A percentile compares a stretch with the other conserved stretches of the same genome.
Conservation (phyloP, 2,329 filamentous ascomycete species). For the Phyllosticta citribraziliensis region DNA sequence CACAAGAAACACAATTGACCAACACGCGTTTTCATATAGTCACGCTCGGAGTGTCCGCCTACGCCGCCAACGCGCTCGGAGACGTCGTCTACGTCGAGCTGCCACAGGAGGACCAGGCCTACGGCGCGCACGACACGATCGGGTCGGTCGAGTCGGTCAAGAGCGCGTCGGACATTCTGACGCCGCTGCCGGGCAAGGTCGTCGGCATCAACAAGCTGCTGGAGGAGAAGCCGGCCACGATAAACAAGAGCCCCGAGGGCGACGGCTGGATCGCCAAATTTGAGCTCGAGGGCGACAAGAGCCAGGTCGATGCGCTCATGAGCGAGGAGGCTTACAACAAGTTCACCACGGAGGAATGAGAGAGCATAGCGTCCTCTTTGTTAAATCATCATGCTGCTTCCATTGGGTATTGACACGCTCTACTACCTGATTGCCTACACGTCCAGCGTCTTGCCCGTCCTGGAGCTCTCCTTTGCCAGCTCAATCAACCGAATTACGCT, state of each 20-base stretch:
- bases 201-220: slow-evolving; percentile 62
- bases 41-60: slow-evolving; percentile 75
- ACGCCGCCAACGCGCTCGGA: slow-evolving; percentile 84
- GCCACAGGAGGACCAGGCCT: slow-evolving; percentile 58
- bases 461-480: slow-evolving; percentile 44
- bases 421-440: slow-evolving; percentile 5
- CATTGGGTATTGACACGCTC: not conserved
- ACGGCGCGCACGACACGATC: slow-evolving; percentile 70
- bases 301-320: slow-evolving; percentile 55
- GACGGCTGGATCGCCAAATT: slow-evolving; percentile 94
- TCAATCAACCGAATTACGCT: slow-evolving; percentile 49
- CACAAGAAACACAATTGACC: not conserved
- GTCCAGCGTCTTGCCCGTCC: slow-evolving; percentile 38
- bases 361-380: not conserved
- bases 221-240: slow-evolving; percentile 73
- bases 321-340: slow-evolving; percentile 65
- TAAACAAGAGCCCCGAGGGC: slow-evolving; percentile 84
- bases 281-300: slow-evolving; percentile 58
- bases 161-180: slow-evolving; percentile 94
- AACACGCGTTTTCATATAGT: slow-evolving; percentile 31
- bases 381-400: slow-evolving; percentile 1
- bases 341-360: slow-evolving; percentile 4
- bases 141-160: slow-evolving; percentile 98
- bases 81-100: slow-evolving; percentile 98
- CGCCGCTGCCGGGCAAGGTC: slow-evolving; percentile 71